Evolutionary conservation across 805 yeast genomes (phyloP).

Genomic region (Candida tallmaniae): DNA sequence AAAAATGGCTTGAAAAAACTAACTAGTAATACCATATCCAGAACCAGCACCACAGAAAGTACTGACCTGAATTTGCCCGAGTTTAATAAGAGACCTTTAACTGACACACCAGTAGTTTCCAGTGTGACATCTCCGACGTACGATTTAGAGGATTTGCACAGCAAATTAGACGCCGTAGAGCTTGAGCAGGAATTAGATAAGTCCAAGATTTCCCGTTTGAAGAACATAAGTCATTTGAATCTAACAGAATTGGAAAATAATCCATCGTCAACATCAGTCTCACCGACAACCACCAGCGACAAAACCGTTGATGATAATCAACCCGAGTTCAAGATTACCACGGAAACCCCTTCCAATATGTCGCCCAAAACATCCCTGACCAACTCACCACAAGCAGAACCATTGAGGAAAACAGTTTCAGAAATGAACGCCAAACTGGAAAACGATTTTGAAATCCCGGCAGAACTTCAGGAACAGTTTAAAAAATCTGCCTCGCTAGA

Average conservation of each 20-base stretch:
- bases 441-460: constrained; percentile 26
- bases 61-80: constrained; percentile 37
- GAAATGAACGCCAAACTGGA: constrained; percentile 1
- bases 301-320: neutral
- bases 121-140: constrained; percentile 50
- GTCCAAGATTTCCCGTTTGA: constrained; percentile 13
- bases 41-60: constrained; percentile 13
- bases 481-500: constrained; percentile 40
- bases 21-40: constrained; percentile 15
- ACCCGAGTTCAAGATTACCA: neutral
- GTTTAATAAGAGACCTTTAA: constrained; percentile 67
- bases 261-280: constrained; percentile 15
- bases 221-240: constrained; percentile 38
- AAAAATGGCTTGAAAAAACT: constrained; percentile 12
- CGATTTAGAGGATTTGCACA: constrained; percentile 19
- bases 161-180: constrained; percentile 5
- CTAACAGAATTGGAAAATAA: constrained; percentile 27
- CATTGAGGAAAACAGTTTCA: constrained; percentile 6
- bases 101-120: constrained; percentile 69
- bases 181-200: constrained; percentile 17
- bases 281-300: constrained; percentile 12
- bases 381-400: constrained; percentile 6
- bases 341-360: neutral
- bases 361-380: neutral
- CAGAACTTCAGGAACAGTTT: constrained; percentile 30